These are phyloP conservation scores for Erysimum cheiri DNA, from an alignment of 441 rosid species.

Conservation along the genomic window DNA sequence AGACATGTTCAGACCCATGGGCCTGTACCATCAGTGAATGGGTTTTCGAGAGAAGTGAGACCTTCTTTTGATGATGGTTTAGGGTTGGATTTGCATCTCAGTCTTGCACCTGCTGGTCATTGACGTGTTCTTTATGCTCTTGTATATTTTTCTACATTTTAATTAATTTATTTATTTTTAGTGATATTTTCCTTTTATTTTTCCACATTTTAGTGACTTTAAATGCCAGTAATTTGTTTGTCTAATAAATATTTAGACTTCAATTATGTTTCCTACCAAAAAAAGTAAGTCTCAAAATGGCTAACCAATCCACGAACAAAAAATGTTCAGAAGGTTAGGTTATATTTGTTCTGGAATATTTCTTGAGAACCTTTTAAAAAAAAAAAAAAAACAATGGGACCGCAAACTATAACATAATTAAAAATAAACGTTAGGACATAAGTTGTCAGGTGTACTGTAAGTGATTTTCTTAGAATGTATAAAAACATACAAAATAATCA, in stretches of 20 bases:
- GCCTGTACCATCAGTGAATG: constrained; percentile 58
- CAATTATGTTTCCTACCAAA: constrained; percentile 7
- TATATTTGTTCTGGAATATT: constrained; percentile 11
- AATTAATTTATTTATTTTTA: constrained; percentile 39
- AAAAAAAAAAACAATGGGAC: constrained; percentile 6
- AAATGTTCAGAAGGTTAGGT: too few relatives aligned
- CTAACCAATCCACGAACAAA: background rate
- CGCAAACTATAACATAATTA: background rate
- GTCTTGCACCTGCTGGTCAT: constrained; percentile 85
- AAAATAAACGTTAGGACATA: constrained; percentile 1
- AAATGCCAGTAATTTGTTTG: constrained; percentile 14
- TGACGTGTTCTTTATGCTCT: constrained; percentile 42
- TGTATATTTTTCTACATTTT: constrained; percentile 59
- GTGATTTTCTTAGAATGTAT: background rate
- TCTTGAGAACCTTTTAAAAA: constrained; percentile 14
- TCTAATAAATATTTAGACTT: background rate
- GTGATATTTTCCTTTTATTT: background rate
- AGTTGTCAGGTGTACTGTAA: constrained; percentile 15
- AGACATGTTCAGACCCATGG: constrained; percentile 48
- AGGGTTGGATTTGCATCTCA: constrained; percentile 90
- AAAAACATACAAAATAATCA: background rate
- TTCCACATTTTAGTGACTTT: constrained; percentile 8
- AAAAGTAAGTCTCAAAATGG: constrained; percentile 14
- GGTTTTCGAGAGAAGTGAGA: constrained; percentile 70
- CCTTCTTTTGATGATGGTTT: constrained; percentile 67